These are phyloP conservation scores for Rubia peregrina DNA, from an alignment of 305 asterid species.

Conservation along the genomic window DNA sequence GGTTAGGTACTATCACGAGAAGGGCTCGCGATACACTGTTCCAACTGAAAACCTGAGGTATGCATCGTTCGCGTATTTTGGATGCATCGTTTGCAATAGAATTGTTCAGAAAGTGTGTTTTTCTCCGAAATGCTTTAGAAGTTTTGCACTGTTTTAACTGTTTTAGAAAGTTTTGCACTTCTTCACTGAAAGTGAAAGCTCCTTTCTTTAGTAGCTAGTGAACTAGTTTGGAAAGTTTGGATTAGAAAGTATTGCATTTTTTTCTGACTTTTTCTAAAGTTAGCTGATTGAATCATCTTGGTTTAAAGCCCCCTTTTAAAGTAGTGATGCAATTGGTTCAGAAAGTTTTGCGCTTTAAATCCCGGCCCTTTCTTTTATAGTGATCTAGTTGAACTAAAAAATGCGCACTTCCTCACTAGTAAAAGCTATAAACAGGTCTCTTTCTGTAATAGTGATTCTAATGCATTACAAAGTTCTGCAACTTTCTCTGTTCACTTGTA, in stretches of 20 bases:
- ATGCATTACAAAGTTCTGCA: neutral
- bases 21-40: slow-evolving; percentile 31
- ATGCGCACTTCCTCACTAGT: too few relatives aligned
- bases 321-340: neutral
- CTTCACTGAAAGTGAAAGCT: too few relatives aligned
- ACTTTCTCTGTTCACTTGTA: too few relatives aligned
- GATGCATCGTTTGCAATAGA: neutral
- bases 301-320: neutral
- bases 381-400: neutral
- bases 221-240: neutral
- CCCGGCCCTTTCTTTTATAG: neutral
- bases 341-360: neutral
- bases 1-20: slow-evolving; percentile 33
- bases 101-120: neutral
- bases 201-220: neutral
- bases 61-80: neutral
- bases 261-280: too few relatives aligned
- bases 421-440: neutral
- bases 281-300: too few relatives aligned
- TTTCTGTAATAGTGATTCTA: neutral
- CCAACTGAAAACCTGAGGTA: slow-evolving; percentile 53
- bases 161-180: too few relatives aligned
- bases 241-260: too few relatives aligned
- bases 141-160: neutral
- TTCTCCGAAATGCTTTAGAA: neutral